Conservation (phyloP, 2,329 filamentous ascomycete species). For the Colletotrichum brevisporum region DNA sequence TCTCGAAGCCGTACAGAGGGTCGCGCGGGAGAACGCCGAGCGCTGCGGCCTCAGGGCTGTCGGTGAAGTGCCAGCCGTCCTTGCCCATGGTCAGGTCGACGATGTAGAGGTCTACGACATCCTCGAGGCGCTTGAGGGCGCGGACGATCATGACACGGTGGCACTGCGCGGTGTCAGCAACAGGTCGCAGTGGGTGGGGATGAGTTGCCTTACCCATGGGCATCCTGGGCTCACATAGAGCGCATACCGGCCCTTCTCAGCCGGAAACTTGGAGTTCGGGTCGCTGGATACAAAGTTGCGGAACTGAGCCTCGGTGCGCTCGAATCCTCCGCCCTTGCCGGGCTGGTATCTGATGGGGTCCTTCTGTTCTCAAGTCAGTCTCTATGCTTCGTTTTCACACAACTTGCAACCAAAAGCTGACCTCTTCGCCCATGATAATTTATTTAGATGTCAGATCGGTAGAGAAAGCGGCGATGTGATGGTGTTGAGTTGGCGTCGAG, state of each 20-base stretch:
- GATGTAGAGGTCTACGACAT: conserved; percentile 76
- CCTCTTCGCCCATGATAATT: conserved; percentile 26
- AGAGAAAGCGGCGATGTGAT: neutral
- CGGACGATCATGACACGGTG: conserved; percentile 82
- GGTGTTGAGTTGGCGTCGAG: too few species aligned
- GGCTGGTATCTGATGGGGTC: conserved; percentile 27
- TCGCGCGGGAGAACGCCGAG: conserved; percentile 66
- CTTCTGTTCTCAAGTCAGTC: neutral
- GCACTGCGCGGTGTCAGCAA: conserved; percentile 58
- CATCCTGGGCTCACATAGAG: conserved; percentile 74
- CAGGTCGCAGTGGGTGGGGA: rapidly evolving
- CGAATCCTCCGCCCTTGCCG: conserved; percentile 64
- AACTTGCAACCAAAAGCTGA: neutral
- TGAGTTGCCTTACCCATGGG: conserved; percentile 67
- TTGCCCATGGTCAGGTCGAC: conserved; percentile 76
- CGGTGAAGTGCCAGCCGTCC: conserved; percentile 68
- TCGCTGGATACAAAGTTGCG: conserved; percentile 68
- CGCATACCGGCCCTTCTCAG: conserved; percentile 72
- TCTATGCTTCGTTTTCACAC: too few species aligned
- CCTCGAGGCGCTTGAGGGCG: conserved; percentile 80
- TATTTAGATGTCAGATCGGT: neutral
- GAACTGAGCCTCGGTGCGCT: conserved; percentile 67
- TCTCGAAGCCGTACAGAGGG: conserved; percentile 75
- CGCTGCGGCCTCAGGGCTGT: conserved; percentile 49
- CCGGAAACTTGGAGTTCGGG: conserved; percentile 65